Evolutionary conservation across 2,329 filamentous ascomycete species (phyloP).

Genomic region (Aureobasidium zeae): DNA sequence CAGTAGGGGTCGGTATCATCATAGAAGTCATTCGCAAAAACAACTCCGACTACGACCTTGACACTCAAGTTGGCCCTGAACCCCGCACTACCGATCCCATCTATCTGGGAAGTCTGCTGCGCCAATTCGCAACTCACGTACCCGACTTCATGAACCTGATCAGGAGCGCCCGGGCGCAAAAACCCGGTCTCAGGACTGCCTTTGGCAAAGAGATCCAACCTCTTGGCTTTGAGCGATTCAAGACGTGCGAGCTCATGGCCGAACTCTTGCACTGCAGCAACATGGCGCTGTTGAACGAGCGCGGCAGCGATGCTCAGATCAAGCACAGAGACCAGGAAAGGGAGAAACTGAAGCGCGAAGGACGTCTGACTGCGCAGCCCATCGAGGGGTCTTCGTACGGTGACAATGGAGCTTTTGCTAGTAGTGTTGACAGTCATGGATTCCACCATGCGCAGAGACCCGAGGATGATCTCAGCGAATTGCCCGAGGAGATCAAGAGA

Average conservation of each 20-base stretch:
- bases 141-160: constrained; percentile 91
- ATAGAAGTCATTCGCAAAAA: constrained; percentile 99
- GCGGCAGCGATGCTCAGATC: constrained; percentile 81
- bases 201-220: constrained; percentile 89
- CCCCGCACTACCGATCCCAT: constrained; percentile 86
- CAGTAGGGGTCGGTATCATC: constrained; percentile 91
- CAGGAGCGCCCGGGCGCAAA: constrained; percentile 63
- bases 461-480: constrained; percentile 34
- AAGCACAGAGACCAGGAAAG: constrained; percentile 70
- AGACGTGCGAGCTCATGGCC: constrained; percentile 97
- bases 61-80: constrained; percentile 72
- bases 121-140: constrained; percentile 81
- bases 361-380: constrained; percentile 52
- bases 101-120: constrained; percentile 81
- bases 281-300: constrained; percentile 90
- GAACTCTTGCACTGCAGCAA: constrained; percentile 96
- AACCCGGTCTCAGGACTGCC: constrained; percentile 69
- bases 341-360: constrained; percentile 67
- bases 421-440: constrained; percentile 43
- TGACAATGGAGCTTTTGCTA: constrained; percentile 43
- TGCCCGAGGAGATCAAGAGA: constrained; percentile 57
- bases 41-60: constrained; percentile 96
- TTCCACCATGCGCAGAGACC: constrained; percentile 43
- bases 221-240: constrained; percentile 93
- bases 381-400: constrained; percentile 49